Evolutionary conservation across 257 asterid genomes (phyloP), one percentile per base, ranked within the genome.

Genomic region (Ajuga chamaepitys): DNA sequence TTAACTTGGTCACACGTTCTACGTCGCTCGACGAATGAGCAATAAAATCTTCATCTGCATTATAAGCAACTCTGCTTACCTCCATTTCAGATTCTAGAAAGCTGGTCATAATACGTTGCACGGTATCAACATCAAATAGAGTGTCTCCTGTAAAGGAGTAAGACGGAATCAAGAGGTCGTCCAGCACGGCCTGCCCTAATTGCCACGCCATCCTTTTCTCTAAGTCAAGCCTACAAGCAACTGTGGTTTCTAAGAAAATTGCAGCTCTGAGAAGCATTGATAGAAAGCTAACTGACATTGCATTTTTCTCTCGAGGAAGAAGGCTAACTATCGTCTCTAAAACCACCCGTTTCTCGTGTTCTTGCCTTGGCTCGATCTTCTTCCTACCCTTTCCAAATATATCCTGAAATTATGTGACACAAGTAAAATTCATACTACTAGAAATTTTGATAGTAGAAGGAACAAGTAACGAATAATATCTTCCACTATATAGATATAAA

Each of bases 261-360:
- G 96, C 74, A 14, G 96, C 98, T 66, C 96, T 77, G 3, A 91
- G 91, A 52, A 88, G 89, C 96, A 83, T 86, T 8, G 96, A 91
- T 2, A 91, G 80, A 74, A 88, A 88, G 86, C 96, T 86, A 26
- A 91, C 96, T 0, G 96, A 85, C 75, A 85, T 64, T 1, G 85
- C 64, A 74, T 91, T 83, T 55, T 79, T 83, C 86, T 81, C 98
- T 72, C 81, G 77, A 12, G 96, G 95, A 2, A 91, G 76, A 58
- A 91, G 90, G 46, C 96, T 85, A 11, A 88, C 96, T 30, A 91
- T 80, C 1, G 96, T 88, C 81, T 91, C 98, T 21, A 91, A 58
- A 53, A 91, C 84, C 0, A 91, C 92, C 68, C 98, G 67, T 67
- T 88, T 86, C 67, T 91, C 95, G 14, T 91, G 91, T 61, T 88